phyloP scores from a whole-genome alignment of 2,329 filamentous ascomycete species.

The Aspergillus sojae region DNA sequence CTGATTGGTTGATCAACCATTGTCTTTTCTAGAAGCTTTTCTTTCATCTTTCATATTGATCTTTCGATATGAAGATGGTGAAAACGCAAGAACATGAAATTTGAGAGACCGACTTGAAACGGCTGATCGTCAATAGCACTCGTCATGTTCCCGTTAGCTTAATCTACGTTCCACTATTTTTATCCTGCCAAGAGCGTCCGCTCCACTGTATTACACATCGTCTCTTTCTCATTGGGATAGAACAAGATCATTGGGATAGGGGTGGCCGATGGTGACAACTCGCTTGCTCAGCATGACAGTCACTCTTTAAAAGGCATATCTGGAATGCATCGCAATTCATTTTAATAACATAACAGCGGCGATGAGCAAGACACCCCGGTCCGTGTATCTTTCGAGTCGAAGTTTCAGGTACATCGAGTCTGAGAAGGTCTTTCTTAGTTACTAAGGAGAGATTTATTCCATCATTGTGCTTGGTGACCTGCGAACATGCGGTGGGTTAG shows the following conservation, averaged over 20 bases:
- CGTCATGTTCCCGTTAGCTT: slow-evolving; percentile 1
- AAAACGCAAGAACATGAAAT: background rate
- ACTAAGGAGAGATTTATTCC: background rate
- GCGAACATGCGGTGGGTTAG: background rate
- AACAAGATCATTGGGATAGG: background rate
- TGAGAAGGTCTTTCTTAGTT: background rate
- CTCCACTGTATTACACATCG: background rate
- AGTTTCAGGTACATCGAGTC: background rate
- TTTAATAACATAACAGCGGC: background rate
- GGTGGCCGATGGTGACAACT: background rate
- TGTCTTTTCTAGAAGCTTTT: background rate
- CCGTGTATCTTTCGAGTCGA: background rate
- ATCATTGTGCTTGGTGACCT: background rate
- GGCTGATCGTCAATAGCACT: slow-evolving; percentile 10
- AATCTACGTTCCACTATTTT: slow-evolving; percentile 2
- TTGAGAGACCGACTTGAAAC: background rate
- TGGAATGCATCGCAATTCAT: background rate
- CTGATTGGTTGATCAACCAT: background rate
- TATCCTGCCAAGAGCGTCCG: background rate
- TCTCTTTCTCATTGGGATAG: background rate
- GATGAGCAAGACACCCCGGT: too few relatives aligned
- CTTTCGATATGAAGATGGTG: background rate
- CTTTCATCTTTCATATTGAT: background rate
- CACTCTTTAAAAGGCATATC: background rate
- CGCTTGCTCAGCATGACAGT: background rate